Evolutionary conservation across 1,139 yeast genomes (phyloP).

Genomic region (Hemisphaericaspora xylanilytica): DNA sequence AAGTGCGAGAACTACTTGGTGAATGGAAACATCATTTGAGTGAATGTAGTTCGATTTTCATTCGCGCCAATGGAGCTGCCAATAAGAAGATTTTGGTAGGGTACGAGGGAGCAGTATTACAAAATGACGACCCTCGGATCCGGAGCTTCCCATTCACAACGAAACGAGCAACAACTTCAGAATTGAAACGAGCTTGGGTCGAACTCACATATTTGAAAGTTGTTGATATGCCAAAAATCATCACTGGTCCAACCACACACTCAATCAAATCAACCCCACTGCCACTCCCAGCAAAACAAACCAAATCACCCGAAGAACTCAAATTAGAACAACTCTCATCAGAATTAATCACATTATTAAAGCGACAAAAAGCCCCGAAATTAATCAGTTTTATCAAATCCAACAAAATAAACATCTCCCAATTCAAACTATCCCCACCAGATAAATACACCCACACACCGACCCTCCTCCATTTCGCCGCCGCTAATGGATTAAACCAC

Average conservation of each 20-base stretch:
- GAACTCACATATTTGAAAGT: conserved; percentile 62
- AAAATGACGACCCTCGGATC: conserved; percentile 54
- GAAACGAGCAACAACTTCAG: conserved; percentile 79
- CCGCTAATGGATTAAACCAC: conserved; percentile 64
- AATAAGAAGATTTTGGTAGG: conserved; percentile 68
- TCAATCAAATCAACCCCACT: no score
- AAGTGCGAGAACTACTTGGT: conserved; percentile 63
- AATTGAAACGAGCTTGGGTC: conserved; percentile 82
- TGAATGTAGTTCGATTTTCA: conserved; percentile 67
- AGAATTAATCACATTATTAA: conserved; percentile 59
- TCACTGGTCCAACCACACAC: no score
- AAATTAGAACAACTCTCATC: conserved; percentile 49
- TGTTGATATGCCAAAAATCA: conserved; percentile 54
- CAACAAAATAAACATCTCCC: conserved; percentile 49
- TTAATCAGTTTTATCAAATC: conserved; percentile 60
- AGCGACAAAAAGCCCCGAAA: conserved; percentile 77
- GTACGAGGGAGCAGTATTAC: conserved; percentile 54
- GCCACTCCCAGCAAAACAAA: conserved; percentile 21
- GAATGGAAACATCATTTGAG: conserved; percentile 63
- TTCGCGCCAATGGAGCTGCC: conserved; percentile 77
- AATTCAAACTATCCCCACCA: conserved; percentile 53
- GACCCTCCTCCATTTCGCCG: conserved; percentile 75
- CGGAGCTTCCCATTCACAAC: conserved; percentile 85
- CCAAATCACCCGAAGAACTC: conserved; percentile 20
- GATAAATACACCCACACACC: conserved; percentile 57